Base-by-base conservation (phyloP, 805 yeast genomes). In the Wickerhamiella occidentalis region DNA sequence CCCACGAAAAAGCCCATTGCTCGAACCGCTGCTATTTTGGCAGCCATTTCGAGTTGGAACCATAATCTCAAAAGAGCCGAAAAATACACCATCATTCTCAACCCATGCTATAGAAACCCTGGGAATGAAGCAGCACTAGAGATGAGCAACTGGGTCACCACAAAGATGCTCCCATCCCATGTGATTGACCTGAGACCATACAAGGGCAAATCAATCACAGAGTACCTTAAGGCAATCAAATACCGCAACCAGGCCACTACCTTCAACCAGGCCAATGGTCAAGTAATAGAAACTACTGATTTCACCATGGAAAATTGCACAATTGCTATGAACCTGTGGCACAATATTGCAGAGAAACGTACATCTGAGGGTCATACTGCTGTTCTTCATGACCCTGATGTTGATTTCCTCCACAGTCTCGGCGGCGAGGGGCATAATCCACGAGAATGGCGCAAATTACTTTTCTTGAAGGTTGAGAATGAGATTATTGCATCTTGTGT, bases 171-270 rank as follows among this genome's bases (percentile, higher is more conserved):
- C 6, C 58, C 70, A 1, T 65, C 73, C 5, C 71, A 70, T 49
- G 67, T 70, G 18, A 60, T 68, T 18, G 73, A 70, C 51, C 53
- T 70, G 30, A 60, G 73, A 15, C 68, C 71, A 1, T 60, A 56
- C 55, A 54, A 54, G 48, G 64, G 64, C 36, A 55, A 62, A 47
- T 55, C 66, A 3, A 30, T 66, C n/a, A 52, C 49, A 12, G 68
- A 68, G 48, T 70, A 67, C 49, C 62, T 70, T 47, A 69, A 68
- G 52, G 65, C 66, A 18, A 64, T 70, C 51, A 69, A 69, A 56
- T 70, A 70, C 51, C 58, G 74, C 42, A 64, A 59, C 48, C 72
- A 69, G 52, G 64, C 64, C 4, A 59, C 59, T 38, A 56, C 63
- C 8, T 70, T 70, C 55, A 55, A 54, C 19, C 55, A 55, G 21